Evolutionary conservation across 2,329 filamentous ascomycete genomes (phyloP), one percentile per base, ranked within the genome.

Genomic region (Hymenoscyphus fraxineus): DNA sequence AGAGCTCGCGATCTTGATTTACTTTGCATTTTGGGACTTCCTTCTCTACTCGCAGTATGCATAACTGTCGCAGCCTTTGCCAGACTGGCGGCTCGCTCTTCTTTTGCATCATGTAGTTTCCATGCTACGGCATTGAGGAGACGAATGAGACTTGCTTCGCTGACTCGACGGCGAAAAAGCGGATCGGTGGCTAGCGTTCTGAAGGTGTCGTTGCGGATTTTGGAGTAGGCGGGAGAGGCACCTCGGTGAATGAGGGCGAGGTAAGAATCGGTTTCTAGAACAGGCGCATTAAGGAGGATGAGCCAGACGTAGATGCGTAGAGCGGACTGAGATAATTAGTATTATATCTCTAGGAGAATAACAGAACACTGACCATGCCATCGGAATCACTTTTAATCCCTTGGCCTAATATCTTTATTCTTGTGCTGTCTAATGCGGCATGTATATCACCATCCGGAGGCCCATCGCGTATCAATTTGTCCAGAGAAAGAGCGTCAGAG

Each of bases 141-240:
- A 13, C 95, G 91, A 66, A 97, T 98, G 54, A 99, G 80, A 76
- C 91, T 96, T 66, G 96, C 96, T 78, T 99, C 95, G 64, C 92
- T 97, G 65, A 99, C 95, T 64, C 94, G 90, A 39, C 95, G 88
- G 67, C 95, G 91, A 81, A 98, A 99, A 41, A 99, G 86, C n/a
- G 94, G 93, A 74, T 99, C 95, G 60, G 94, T 97, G 39, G 95
- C 95, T 62, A 99, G 83, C 0, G 95, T 99, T 72, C 95, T 92
- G 77, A 98, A 98, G 51, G 95, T 97, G 77, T 99, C 95, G 78
- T 99, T 97, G 76, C 93, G 91, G 75, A 99, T 99, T 80, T 99
- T 99, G 73, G 92, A 88, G 79, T 99, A 97, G 57, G 93, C 93
- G 0, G 94, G 93, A 2, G 94, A 98, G 31, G 94, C 91, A 67